Conservation (phyloP, 2,329 filamentous ascomycete species). For the Hirsutella minnesotensis region DNA sequence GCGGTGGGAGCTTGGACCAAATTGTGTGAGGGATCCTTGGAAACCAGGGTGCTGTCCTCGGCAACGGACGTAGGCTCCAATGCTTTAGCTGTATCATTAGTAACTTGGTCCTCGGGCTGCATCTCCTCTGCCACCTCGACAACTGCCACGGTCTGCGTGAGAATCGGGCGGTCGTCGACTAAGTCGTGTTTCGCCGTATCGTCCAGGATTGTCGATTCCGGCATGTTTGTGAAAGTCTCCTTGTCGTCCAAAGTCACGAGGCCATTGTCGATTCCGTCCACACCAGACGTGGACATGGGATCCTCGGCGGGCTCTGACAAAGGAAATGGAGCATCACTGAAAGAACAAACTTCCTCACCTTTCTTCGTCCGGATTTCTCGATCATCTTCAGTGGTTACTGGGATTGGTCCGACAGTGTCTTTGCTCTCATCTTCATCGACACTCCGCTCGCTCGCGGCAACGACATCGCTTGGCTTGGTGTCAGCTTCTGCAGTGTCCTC, state of each 20-base stretch:
- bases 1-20: not conserved
- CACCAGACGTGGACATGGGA: slow-evolving; percentile 8
- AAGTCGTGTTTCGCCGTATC: not conserved
- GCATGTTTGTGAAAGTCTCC: not conserved
- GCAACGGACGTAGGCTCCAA: not conserved
- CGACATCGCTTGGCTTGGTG: not conserved
- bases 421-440: slow-evolving; percentile 24
- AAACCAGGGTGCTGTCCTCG: not conserved
- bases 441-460: slow-evolving; percentile 3
- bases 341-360: slow-evolving; percentile 30
- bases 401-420: slow-evolving; percentile 26
- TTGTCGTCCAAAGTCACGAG: not conserved
- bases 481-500: slow-evolving; percentile 12
- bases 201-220: not conserved
- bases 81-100: not conserved
- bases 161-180: not conserved
- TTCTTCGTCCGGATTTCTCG: slow-evolving; percentile 20
- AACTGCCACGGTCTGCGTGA: not conserved
- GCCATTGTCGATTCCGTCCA: not conserved
- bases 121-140: not conserved
- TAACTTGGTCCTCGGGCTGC: not conserved
- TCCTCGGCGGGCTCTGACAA: slow-evolving; percentile 18
- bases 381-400: slow-evolving; percentile 18
- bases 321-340: slow-evolving; percentile 25
- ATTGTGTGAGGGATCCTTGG: not conserved